A percentile compares a stretch with the other conserved stretches of the same genome.
phyloP scores from a whole-genome alignment of 2,329 filamentous ascomycete genomes.

The Lasiodiplodia hormozganensis region DNA sequence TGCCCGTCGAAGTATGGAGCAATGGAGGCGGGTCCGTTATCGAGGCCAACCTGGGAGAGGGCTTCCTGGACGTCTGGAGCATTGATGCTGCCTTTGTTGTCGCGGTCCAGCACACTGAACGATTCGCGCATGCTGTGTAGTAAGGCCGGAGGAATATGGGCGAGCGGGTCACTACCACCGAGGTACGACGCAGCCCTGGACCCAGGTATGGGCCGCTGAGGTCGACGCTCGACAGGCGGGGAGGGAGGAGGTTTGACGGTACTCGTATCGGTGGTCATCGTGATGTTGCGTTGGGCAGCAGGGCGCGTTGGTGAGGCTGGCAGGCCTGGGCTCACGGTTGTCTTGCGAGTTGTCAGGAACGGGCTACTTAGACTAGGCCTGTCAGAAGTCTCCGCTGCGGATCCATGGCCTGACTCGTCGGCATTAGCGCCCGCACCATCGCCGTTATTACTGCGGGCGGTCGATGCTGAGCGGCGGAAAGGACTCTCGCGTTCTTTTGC shows the following conservation, averaged over 20 bases:
- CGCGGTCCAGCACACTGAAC: conserved; percentile 90
- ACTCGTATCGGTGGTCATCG: conserved; percentile 18
- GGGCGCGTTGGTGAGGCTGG: conserved; percentile 41
- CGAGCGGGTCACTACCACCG: conserved; percentile 55
- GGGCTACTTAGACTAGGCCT: conserved; percentile 38
- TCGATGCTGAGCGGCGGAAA: conserved; percentile 43
- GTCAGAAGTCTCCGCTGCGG: conserved; percentile 38
- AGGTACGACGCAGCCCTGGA: conserved; percentile 30
- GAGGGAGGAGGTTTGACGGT: conserved; percentile 33
- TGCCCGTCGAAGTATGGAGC: conserved; percentile 80
- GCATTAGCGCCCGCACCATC: conserved; percentile 3
- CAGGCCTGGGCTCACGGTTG: conserved; percentile 36
- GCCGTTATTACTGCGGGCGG: conserved; percentile 36
- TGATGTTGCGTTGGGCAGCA: conserved; percentile 37
- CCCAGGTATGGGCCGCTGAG: conserved; percentile 41
- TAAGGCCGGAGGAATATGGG: conserved; percentile 79
- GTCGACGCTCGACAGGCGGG: conserved; percentile 43
- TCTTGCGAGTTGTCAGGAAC: conserved; percentile 40
- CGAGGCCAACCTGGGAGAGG: conserved; percentile 83
- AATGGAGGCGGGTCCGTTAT: conserved; percentile 73
- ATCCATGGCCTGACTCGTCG: conserved; percentile 24
- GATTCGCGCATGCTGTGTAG: conserved; percentile 88
- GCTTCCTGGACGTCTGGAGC: conserved; percentile 87
- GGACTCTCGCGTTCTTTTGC: conserved; percentile 31
- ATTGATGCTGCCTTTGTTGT: conserved; percentile 83